Percentiles rank a stretch among this genome's conserved stretches.
Evolutionary conservation across 768 basidiomycete species (phyloP).

Genomic region (Russula dissimulans): DNA sequence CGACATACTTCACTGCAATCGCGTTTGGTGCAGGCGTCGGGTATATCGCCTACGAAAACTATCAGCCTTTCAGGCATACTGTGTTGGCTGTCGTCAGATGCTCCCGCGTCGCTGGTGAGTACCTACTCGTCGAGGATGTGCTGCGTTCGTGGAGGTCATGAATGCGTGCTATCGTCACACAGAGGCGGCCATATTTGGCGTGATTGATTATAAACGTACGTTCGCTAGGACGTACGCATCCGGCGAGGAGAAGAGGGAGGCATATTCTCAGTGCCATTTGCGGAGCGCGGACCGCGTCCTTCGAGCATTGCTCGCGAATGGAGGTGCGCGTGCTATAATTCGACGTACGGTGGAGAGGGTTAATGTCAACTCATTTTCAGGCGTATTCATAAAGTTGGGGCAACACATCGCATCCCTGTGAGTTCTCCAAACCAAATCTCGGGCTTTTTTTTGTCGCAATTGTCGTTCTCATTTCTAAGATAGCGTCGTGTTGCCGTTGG

Average conservation of each 20-base stretch:
- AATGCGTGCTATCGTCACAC: slow-evolving; percentile 20
- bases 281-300: slow-evolving; percentile 75
- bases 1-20: slow-evolving; percentile 17
- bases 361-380: slow-evolving; percentile 27
- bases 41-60: slow-evolving; percentile 52
- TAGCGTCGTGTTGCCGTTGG: slow-evolving; percentile 48
- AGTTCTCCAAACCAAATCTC: slow-evolving; percentile 20
- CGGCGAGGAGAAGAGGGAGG: slow-evolving; percentile 40
- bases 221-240: slow-evolving; percentile 46
- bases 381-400: slow-evolving; percentile 82
- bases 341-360: neutral
- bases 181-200: slow-evolving; percentile 56
- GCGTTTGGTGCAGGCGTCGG: slow-evolving; percentile 28
- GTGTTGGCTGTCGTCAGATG: slow-evolving; percentile 69
- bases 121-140: slow-evolving; percentile 4
- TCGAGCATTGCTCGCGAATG: slow-evolving; percentile 79
- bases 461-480: slow-evolving; percentile 23
- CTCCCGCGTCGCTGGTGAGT: slow-evolving; percentile 62
- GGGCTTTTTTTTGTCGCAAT: neutral
- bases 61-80: slow-evolving; percentile 66
- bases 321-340: slow-evolving; percentile 42
- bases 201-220: slow-evolving; percentile 64
- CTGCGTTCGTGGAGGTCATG: neutral
- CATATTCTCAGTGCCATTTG: slow-evolving; percentile 71
- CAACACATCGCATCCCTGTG: slow-evolving; percentile 75